phyloP scores from a whole-genome alignment of 148 eudicot species.

The Rhododendron ferrugineum region DNA sequence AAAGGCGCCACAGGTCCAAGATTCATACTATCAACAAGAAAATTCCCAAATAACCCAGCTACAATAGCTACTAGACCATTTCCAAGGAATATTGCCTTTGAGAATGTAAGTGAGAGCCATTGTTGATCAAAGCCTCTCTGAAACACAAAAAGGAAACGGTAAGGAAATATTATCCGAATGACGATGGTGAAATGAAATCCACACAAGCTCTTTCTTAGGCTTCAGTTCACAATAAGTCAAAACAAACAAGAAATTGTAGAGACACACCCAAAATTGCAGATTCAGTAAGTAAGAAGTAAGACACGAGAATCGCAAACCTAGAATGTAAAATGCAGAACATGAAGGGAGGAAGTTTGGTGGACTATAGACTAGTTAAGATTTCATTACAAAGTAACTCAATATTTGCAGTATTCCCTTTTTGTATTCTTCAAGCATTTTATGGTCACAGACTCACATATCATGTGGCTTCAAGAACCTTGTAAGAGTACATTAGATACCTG shows the following conservation, averaged over 20 bases:
- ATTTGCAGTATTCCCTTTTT: neutral
- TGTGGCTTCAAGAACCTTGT: neutral
- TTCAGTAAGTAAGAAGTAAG: neutral
- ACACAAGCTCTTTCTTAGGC: neutral
- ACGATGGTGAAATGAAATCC: neutral
- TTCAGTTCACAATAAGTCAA: neutral
- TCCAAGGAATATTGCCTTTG: constrained; percentile 94
- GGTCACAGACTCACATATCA: neutral
- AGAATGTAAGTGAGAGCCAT: constrained; percentile 90
- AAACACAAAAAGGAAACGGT: constrained; percentile 20
- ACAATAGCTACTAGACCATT: constrained; percentile 90
- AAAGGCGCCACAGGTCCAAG: constrained; percentile 97
- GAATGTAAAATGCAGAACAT: neutral
- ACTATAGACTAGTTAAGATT: neutral
- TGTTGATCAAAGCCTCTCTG: constrained; percentile 93
- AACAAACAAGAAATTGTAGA: neutral
- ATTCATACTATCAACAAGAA: constrained; percentile 65
- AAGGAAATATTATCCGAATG: neutral
- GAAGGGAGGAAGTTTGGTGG: neutral
- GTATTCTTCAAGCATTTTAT: neutral
- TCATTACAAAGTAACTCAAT: neutral
- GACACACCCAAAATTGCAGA: neutral
- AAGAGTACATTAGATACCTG: neutral
- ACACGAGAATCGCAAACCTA: neutral
- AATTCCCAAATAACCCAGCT: constrained; percentile 79